Evolutionary conservation across 2,329 filamentous ascomycete genomes (phyloP).

Genomic region (Erysiphe pulchra): DNA sequence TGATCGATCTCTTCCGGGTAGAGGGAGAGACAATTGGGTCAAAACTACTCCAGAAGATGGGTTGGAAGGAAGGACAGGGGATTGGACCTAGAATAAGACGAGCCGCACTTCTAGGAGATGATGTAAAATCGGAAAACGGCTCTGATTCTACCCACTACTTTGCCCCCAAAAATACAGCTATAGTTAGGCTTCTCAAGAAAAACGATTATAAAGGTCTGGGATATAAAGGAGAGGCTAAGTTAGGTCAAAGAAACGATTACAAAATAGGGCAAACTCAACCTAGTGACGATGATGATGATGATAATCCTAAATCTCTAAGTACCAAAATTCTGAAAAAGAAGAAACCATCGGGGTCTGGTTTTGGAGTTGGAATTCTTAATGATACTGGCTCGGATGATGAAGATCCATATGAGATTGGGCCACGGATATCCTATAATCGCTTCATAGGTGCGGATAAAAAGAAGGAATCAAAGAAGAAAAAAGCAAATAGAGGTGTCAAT

Average conservation of each 20-base stretch:
- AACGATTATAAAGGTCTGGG: conserved; percentile 46
- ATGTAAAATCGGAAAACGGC: conserved; percentile 14
- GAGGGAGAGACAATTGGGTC: conserved; percentile 68
- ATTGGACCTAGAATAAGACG: conserved; percentile 69
- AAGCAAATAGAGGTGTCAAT: conserved; percentile 29
- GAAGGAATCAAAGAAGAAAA: conserved; percentile 46
- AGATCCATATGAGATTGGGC: conserved; percentile 78
- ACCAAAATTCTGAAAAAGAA: conserved; percentile 16
- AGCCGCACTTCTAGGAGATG: conserved; percentile 39
- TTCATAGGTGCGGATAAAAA: conserved; percentile 61
- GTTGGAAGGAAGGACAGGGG: conserved; percentile 84
- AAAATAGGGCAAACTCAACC: conserved; percentile 12
- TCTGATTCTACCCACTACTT: conserved; percentile 38
- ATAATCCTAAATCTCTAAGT: conserved; percentile 2
- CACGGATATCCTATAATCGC: conserved; percentile 67
- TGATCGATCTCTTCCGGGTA: conserved; percentile 47
- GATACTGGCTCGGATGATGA: conserved; percentile 90
- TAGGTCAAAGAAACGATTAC: conserved; percentile 16
- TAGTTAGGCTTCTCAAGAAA: conserved; percentile 41
- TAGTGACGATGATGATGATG: conserved; percentile 22
- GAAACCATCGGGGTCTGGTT: conserved; percentile 31
- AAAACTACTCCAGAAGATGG: conserved; percentile 72
- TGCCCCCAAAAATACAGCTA: conserved; percentile 53
- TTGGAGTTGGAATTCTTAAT: conserved; percentile 74
- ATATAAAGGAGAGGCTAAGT: conserved; percentile 29